These are phyloP conservation scores for Suillus subalutaceus DNA, from an alignment of 768 basidiomycete genomes.

Conservation along the genomic window DNA sequence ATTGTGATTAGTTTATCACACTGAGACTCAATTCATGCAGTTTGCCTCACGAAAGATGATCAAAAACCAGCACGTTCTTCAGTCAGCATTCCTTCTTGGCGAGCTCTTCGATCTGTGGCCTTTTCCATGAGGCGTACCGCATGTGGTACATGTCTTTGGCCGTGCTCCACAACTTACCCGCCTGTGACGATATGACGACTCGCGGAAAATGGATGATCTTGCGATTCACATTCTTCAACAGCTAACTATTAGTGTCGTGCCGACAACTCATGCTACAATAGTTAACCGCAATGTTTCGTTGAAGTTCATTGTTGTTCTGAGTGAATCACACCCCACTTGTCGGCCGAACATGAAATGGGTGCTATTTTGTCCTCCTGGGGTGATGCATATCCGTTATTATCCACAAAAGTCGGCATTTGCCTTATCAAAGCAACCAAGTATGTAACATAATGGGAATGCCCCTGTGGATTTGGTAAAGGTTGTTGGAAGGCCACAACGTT, in stretches of 20 bases:
- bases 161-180: no score
- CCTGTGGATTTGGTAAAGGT: conserved; percentile 18
- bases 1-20: background rate
- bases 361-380: background rate
- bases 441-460: conserved; percentile 13
- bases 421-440: background rate
- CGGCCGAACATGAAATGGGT: background rate
- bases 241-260: background rate
- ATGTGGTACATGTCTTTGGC: background rate
- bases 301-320: background rate
- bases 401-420: background rate
- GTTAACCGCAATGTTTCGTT: background rate
- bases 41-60: background rate
- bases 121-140: background rate
- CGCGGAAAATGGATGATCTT: background rate
- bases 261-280: background rate
- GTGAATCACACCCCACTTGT: background rate
- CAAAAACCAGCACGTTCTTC: background rate
- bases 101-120: background rate
- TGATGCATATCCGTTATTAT: background rate
- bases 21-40: background rate
- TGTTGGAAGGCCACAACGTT: conserved; percentile 17
- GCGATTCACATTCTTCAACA: background rate
- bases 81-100: background rate
- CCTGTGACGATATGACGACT: background rate